A percentile compares a stretch with the other conserved stretches of the same genome.
These are phyloP conservation scores for Lanmaoa rubissima DNA, from an alignment of 768 basidiomycete species.

Conservation along the genomic window DNA sequence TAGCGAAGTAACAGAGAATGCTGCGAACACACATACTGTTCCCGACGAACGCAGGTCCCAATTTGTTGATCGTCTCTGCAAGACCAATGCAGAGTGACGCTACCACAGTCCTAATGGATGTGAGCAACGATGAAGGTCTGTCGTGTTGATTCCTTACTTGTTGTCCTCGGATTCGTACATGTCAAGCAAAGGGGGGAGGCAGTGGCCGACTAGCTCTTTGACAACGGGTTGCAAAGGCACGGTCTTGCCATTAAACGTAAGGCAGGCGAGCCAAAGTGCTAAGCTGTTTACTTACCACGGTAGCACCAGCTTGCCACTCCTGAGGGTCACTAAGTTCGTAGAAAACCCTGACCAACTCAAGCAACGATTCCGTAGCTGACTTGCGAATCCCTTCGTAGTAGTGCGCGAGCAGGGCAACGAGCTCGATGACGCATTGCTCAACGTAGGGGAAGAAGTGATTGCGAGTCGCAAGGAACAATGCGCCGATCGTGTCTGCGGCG, in stretches of 20 bases:
- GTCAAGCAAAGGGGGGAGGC: conserved; percentile 72
- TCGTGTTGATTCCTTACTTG: conserved; percentile 63
- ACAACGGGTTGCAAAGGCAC: conserved; percentile 64
- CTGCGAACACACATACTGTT: conserved; percentile 50
- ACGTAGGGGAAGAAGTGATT: conserved; percentile 88
- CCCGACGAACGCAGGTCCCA: conserved; percentile 85
- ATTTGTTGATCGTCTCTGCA: conserved; percentile 87
- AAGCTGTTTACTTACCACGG: conserved; percentile 46
- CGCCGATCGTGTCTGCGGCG: conserved; percentile 93
- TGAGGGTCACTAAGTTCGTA: conserved; percentile 81
- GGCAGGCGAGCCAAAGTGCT: background rate
- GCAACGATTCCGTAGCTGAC: conserved; percentile 81
- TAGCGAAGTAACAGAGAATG: background rate
- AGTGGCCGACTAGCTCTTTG: conserved; percentile 73
- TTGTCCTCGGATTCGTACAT: conserved; percentile 95
- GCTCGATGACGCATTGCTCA: conserved; percentile 75
- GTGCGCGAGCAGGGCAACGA: conserved; percentile 78
- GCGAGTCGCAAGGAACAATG: conserved; percentile 80
- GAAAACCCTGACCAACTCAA: conserved; percentile 88
- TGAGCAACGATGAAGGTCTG: conserved; percentile 15
- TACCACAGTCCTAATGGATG: conserved; percentile 67
- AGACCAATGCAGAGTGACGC: conserved; percentile 85
- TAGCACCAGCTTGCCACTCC: conserved; percentile 79
- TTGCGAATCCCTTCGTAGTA: conserved; percentile 99
- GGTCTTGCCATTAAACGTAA: conserved; percentile 30